A percentile compares a stretch with the other conserved stretches of the same genome.
phyloP scores from a whole-genome alignment of 176 grass and related monocot genomes.

The Cenchrus purpureus region DNA sequence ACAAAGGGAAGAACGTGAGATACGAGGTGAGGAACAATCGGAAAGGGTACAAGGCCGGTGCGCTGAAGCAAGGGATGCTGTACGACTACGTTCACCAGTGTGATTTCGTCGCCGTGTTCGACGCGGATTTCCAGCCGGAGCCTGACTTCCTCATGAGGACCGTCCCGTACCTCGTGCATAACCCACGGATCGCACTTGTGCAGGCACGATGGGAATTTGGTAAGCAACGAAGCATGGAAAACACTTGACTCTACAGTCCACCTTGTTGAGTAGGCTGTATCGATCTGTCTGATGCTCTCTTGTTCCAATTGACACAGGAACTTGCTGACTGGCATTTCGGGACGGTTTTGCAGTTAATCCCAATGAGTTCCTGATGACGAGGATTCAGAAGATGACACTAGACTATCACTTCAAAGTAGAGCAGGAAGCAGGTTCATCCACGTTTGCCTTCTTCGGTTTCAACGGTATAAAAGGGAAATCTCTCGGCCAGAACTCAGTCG shows the following conservation, averaged over 20 bases:
- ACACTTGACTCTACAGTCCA: background rate
- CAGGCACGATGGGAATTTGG: constrained; percentile 94
- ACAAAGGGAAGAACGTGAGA: constrained; percentile 80
- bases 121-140: constrained; percentile 95
- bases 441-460: constrained; percentile 94
- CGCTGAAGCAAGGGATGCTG: constrained; percentile 86
- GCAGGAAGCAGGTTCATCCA: constrained; percentile 89
- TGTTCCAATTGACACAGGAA: constrained; percentile 93
- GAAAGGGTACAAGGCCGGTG: constrained; percentile 96
- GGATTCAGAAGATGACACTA: constrained; percentile 98
- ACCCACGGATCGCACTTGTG: constrained; percentile 81
- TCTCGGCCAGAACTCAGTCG: constrained; percentile 10
- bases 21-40: constrained; percentile 85
- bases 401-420: constrained; percentile 99
- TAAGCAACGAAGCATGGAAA: constrained; percentile 43
- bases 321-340: constrained; percentile 96
- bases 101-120: constrained; percentile 93
- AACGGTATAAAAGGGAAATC: constrained; percentile 65
- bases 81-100: constrained; percentile 71
- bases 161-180: constrained; percentile 71
- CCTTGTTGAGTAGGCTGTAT: constrained; percentile 41
- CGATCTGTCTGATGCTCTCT: constrained; percentile 59
- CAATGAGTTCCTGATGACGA: constrained; percentile 86
- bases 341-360: constrained; percentile 99
- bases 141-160: constrained; percentile 81